Evolutionary conservation across 1,284 basidiomycete genomes (phyloP), one percentile per base, ranked within the genome.

Genomic region (Irpex lacteus): DNA sequence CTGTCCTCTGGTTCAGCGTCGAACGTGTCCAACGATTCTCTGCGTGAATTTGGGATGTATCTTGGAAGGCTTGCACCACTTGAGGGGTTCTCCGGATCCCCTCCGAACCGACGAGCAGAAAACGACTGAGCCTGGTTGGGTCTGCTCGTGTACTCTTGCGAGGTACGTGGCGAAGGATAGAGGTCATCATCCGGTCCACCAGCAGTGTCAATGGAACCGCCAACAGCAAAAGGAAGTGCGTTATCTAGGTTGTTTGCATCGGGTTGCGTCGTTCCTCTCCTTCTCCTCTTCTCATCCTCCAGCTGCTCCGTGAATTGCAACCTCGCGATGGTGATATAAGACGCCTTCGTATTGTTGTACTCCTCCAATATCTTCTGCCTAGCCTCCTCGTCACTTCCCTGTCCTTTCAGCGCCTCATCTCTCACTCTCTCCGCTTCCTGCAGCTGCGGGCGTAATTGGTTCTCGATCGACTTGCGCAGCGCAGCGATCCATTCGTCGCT

Each of bases 361-460:
- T 81, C 78, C 2, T 71, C 60, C 52, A 73, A 68, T 40, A 83
- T 69, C 11, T 66, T 69, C 3, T 80, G 72, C 13, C 76, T 74
- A 34, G 54, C 54, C 34, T 73, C 68, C 13, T 70, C 65, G 1
- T 70, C 66, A 61, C 67, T 70, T 67, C 76, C 64, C 62, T 71
- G 65, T 1, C 73, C 75, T 40, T 67, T 71, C 34, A 86, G 74
- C 63, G 78, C 74, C 7, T 68, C 69, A 8, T 80, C 73, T 60
- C 78, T 73, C 21, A 77, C 79, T 61, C 78, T 75, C 70, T 80
- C 81, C 4, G 84, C 83, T 57, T 83, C 80, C 57, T 80, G 74
- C 54, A 84, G 76, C 79, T 85, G 81, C 57, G 75, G 70, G 59
- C 74, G 70, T 56, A 86, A 71, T 2, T 74, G 75, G 2, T 74